Evolutionary conservation across 305 asterid species (phyloP).

Genomic region (Salvia sclarea): DNA sequence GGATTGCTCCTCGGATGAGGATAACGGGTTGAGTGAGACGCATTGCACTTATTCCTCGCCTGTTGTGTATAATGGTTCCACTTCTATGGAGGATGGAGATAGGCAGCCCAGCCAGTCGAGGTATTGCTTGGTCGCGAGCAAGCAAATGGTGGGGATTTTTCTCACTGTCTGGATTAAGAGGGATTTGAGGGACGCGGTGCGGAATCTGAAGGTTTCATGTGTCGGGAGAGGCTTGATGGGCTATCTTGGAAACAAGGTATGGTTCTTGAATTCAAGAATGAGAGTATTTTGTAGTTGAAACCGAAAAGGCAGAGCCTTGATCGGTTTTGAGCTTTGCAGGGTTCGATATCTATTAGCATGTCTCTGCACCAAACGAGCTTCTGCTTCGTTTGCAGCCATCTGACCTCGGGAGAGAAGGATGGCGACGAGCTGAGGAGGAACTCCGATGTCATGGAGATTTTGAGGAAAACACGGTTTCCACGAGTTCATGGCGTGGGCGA

Average conservation of each 20-base stretch:
- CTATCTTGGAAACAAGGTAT: slow-evolving; percentile 96
- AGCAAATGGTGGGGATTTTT: slow-evolving; percentile 98
- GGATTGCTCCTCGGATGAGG: slow-evolving; percentile 84
- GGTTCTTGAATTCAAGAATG: slow-evolving; percentile 8
- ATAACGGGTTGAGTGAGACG: slow-evolving; percentile 59
- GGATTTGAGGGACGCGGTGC: slow-evolving; percentile 72
- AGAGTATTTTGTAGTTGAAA: background rate
- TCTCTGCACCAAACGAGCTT: slow-evolving; percentile 97
- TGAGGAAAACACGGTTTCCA: slow-evolving; percentile 93
- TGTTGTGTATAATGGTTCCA: slow-evolving; percentile 41
- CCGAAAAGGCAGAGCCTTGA: slow-evolving; percentile 21
- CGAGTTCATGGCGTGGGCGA: slow-evolving; percentile 65
- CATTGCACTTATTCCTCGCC: slow-evolving; percentile 59
- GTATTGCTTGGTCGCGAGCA: slow-evolving; percentile 90
- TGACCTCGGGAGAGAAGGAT: slow-evolving; percentile 95
- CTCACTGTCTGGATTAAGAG: slow-evolving; percentile 87
- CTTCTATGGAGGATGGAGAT: slow-evolving; percentile 57
- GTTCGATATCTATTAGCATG: slow-evolving; percentile 98
- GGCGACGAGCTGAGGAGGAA: slow-evolving; percentile 92
- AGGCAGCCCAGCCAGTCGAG: slow-evolving; percentile 55
- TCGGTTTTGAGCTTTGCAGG: slow-evolving; percentile 54
- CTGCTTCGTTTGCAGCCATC: slow-evolving; percentile 94
- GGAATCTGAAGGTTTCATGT: slow-evolving; percentile 86
- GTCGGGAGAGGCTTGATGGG: slow-evolving; percentile 99
- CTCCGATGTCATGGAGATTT: slow-evolving; percentile 93